A percentile compares a stretch with the other conserved stretches of the same genome.
These are phyloP conservation scores for Phoma herbarum DNA, from an alignment of 2,329 filamentous ascomycete species.

Conservation along the genomic window DNA sequence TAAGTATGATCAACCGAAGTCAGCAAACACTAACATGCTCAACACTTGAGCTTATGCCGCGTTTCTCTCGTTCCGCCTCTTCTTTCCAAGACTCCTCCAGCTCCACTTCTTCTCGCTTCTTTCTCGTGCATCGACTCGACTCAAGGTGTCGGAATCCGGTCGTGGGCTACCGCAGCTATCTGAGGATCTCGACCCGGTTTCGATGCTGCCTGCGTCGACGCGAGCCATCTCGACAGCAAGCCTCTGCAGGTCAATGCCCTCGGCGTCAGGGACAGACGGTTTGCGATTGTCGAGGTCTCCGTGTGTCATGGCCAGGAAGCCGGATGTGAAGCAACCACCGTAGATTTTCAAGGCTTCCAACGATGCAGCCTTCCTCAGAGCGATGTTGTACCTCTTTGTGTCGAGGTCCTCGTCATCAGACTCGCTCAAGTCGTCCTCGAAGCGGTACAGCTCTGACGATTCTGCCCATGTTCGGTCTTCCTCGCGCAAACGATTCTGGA, in stretches of 20 bases:
- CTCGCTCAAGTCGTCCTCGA: constrained; percentile 31
- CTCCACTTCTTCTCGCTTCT: constrained; percentile 30
- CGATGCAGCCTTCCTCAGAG: constrained; percentile 36
- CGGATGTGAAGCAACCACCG: constrained; percentile 43
- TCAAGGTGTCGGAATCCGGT: constrained; percentile 46
- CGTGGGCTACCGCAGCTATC: constrained; percentile 35
- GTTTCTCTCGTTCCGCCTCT: constrained; percentile 27
- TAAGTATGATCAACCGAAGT: constrained; percentile 10
- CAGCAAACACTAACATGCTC: constrained; percentile 1
- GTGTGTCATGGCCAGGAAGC: constrained; percentile 41
- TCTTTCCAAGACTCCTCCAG: constrained; percentile 35
- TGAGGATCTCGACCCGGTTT: constrained; percentile 24
- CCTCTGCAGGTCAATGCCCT: constrained; percentile 36
- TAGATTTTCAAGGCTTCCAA: constrained; percentile 46
- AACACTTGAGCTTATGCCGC: constrained; percentile 10
- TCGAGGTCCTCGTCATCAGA: constrained; percentile 37
- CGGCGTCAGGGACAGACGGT: constrained; percentile 32
- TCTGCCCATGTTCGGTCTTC: constrained; percentile 28
- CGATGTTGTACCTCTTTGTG: constrained; percentile 29
- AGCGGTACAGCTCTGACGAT: constrained; percentile 29
- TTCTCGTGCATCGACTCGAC: constrained; percentile 26
- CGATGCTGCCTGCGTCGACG: constrained; percentile 23
- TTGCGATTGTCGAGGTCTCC: constrained; percentile 31
- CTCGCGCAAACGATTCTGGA: constrained; percentile 25
- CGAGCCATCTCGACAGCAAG: constrained; percentile 38